These are phyloP conservation scores for Moesziomyces sp. DNA, from an alignment of 1,284 basidiomycete genomes.

Conservation along the genomic window DNA sequence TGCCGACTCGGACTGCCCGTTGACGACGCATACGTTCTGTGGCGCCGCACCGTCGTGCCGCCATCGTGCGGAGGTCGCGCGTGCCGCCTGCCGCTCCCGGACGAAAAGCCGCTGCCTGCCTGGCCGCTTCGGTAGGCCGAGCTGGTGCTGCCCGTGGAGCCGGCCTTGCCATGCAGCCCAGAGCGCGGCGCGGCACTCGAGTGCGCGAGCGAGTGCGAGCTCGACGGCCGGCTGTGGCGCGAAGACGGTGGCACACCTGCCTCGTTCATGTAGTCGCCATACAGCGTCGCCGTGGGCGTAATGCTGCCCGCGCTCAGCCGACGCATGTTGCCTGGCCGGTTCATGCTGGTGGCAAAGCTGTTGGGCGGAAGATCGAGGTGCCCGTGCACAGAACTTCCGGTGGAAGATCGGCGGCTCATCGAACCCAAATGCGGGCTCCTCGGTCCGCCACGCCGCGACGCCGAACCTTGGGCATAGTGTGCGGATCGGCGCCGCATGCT, in stretches of 20 bases:
- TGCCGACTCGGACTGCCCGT: constrained; percentile 42
- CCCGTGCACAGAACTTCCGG: constrained; percentile 40
- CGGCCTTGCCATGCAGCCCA: constrained; percentile 49
- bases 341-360: constrained; percentile 37
- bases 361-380: constrained; percentile 24
- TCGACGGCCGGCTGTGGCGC: constrained; percentile 51
- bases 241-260: constrained; percentile 14
- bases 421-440: constrained; percentile 44
- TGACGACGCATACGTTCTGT: constrained; percentile 47
- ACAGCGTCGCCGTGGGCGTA: constrained; percentile 55
- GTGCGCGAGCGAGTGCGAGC: constrained; percentile 50
- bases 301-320: constrained; percentile 62
- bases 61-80: constrained; percentile 49
- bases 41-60: constrained; percentile 53
- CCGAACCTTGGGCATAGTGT: constrained; percentile 27
- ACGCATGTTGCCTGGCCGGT: constrained; percentile 43
- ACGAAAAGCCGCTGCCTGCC: constrained; percentile 48
- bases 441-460: constrained; percentile 24
- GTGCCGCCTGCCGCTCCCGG: constrained; percentile 44
- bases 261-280: constrained; percentile 40
- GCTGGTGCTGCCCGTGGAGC: constrained; percentile 51
- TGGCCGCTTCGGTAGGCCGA: constrained; percentile 30
- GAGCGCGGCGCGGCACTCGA: constrained; percentile 24
- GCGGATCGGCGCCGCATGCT: constrained; percentile 34
- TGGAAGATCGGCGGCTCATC: constrained; percentile 50